A percentile compares a stretch with the other conserved stretches of the same genome.
Conservation (phyloP, 768 basidiomycete species). For the Cubamyces sp. region DNA sequence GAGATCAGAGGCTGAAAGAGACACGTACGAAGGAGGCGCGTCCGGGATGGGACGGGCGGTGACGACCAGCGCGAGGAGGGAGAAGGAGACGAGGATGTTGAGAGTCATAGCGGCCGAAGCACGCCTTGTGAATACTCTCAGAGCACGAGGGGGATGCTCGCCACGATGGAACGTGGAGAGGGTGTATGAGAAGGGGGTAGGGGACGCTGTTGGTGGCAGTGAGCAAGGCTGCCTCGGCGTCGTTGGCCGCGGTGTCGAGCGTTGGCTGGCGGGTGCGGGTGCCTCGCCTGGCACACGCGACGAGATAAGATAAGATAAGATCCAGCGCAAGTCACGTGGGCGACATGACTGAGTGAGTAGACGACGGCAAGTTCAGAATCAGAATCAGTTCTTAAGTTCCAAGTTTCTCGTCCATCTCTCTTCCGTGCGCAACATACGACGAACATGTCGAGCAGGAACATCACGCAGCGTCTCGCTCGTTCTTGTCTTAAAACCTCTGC, state of each 20-base stretch:
- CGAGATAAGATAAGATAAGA: neutral
- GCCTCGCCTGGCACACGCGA: neutral
- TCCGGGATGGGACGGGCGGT: conserved; percentile 43
- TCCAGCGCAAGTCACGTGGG: neutral
- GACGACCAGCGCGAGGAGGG: conserved; percentile 50
- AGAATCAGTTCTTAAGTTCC: too few relatives aligned
- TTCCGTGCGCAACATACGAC: too few relatives aligned
- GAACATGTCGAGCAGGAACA: neutral
- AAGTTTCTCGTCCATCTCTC: too few relatives aligned
- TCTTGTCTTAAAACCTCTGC: too few relatives aligned
- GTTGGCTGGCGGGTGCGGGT: neutral
- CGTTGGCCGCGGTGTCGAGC: neutral
- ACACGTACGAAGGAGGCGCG: conserved; percentile 36
- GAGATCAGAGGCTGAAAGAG: neutral
- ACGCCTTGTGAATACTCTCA: conserved; percentile 8
- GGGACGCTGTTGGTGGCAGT: neutral
- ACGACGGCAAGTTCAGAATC: neutral
- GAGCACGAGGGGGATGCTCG: conserved; percentile 1
- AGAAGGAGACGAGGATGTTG: conserved; percentile 42
- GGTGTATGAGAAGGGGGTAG: neutral
- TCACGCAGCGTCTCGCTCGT: neutral
- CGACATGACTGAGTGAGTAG: neutral
- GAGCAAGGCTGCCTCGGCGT: conserved; percentile 12
- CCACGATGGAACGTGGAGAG: conserved; percentile 22
- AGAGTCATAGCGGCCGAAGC: conserved; percentile 39